Evolutionary conservation across 2,329 filamentous ascomycete species (phyloP).

Genomic region (Penicillium sp.): DNA sequence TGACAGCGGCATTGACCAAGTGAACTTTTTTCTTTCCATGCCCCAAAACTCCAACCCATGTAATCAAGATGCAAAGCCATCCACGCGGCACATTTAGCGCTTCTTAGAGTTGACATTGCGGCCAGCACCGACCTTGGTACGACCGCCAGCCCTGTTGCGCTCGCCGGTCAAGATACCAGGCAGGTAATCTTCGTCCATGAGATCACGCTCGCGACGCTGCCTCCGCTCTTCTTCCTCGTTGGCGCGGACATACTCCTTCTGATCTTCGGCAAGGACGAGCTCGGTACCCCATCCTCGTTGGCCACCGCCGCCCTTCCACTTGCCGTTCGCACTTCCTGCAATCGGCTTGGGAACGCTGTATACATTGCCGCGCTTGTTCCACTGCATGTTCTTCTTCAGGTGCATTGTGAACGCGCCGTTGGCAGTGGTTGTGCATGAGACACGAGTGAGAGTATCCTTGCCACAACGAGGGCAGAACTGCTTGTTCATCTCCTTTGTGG

Average conservation of each 20-base stretch:
- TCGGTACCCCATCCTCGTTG: constrained; percentile 83
- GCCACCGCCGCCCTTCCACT: constrained; percentile 67
- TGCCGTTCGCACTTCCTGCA: constrained; percentile 76
- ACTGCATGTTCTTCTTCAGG: constrained; percentile 92
- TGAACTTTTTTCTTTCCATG: constrained; percentile 20
- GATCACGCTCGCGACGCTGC: constrained; percentile 66
- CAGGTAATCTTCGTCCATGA: constrained; percentile 95
- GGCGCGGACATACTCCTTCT: constrained; percentile 81
- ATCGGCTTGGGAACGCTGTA: constrained; percentile 92
- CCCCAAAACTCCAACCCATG: constrained; percentile 27
- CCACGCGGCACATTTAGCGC: constrained; percentile 33
- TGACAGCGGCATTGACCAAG: constrained; percentile 9
- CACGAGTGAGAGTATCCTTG: constrained; percentile 78
- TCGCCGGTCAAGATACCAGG: constrained; percentile 82
- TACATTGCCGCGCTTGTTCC: constrained; percentile 88
- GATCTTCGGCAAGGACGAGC: constrained; percentile 86
- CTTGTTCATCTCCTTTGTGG: constrained; percentile 77
- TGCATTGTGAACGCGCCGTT: constrained; percentile 81
- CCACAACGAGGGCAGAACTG: constrained; percentile 94
- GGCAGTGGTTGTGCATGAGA: constrained; percentile 79
- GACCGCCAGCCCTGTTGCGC: constrained; percentile 63
- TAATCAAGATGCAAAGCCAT: constrained; percentile 25
- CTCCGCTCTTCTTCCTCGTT: constrained; percentile 62
- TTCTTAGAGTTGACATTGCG: constrained; percentile 79
- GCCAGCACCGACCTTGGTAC: constrained; percentile 79